phyloP scores from a whole-genome alignment of 768 basidiomycete species.

The Termitomyces sp. region DNA sequence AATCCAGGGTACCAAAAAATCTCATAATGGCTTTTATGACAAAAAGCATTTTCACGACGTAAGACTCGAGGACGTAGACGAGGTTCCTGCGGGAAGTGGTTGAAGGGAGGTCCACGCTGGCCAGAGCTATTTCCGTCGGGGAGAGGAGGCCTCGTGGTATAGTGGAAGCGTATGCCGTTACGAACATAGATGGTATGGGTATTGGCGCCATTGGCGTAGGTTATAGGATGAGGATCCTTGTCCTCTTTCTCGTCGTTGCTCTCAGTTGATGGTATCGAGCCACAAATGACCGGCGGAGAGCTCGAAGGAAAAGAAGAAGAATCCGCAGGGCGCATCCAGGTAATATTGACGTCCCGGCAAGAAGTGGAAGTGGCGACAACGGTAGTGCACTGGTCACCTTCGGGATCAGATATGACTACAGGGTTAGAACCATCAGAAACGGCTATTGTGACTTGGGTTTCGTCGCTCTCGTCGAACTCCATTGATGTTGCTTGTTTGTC shows the following conservation, averaged over 20 bases:
- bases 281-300: not conserved
- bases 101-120: slow-evolving; percentile 4
- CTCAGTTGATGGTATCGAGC: not conserved
- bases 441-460: not conserved
- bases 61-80: slow-evolving; percentile 2
- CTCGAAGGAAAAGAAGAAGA: not conserved
- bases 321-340: not conserved
- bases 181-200: not conserved
- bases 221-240: not conserved
- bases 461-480: not conserved
- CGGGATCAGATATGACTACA: not conserved
- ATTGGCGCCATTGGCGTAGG: not conserved
- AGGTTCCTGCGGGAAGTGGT: slow-evolving; percentile 7
- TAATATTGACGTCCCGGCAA: not conserved
- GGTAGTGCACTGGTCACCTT: not conserved
- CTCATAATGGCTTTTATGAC: slow-evolving; percentile 11
- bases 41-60: slow-evolving; percentile 12
- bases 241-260: not conserved
- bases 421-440: not conserved
- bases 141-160: not conserved
- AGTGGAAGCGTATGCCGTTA: not conserved
- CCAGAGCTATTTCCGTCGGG: not conserved
- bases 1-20: slow-evolving; percentile 12
- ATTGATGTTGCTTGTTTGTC: not conserved
- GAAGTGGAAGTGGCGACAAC: not conserved